Evolutionary conservation across 1,284 basidiomycete species (phyloP).

Genomic region (Fomitopsis schrenkii): DNA sequence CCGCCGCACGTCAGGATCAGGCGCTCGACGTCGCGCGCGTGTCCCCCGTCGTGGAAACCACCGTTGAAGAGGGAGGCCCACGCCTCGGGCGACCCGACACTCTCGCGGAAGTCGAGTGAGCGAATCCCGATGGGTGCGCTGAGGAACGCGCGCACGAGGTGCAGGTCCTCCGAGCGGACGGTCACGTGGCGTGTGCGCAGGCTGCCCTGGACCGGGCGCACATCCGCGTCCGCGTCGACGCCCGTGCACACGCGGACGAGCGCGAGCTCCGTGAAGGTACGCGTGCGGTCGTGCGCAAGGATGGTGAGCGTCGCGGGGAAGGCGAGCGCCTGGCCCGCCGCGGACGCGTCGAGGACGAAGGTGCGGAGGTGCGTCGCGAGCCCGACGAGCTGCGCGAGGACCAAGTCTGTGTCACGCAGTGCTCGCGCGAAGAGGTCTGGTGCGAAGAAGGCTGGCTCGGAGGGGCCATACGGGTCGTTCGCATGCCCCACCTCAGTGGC

Average conservation of each 20-base stretch:
- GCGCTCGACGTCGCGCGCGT: neutral
- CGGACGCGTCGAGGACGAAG: slow-evolving; percentile 4
- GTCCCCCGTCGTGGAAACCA: neutral
- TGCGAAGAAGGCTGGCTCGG: neutral
- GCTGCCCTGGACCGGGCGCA: neutral
- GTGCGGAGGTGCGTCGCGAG: neutral
- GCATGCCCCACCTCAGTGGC: neutral
- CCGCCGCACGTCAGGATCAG: neutral
- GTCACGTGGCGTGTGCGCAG: neutral
- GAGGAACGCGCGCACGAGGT: neutral
- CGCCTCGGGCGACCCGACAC: neutral
- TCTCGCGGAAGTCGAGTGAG: neutral
- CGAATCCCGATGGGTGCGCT: neutral
- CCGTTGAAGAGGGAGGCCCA: neutral
- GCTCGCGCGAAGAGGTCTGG: neutral
- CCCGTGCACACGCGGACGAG: neutral
- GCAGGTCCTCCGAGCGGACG: neutral
- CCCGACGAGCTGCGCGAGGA: neutral
- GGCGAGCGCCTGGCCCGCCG: neutral
- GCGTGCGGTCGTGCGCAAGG: neutral
- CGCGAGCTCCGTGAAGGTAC: neutral
- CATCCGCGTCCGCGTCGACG: neutral
- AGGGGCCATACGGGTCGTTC: neutral
- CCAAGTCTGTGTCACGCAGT: neutral
- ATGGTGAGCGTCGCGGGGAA: neutral